phyloP scores from a whole-genome alignment of 805 yeast genomes.

The Crinitomyces ghanaensis region DNA sequence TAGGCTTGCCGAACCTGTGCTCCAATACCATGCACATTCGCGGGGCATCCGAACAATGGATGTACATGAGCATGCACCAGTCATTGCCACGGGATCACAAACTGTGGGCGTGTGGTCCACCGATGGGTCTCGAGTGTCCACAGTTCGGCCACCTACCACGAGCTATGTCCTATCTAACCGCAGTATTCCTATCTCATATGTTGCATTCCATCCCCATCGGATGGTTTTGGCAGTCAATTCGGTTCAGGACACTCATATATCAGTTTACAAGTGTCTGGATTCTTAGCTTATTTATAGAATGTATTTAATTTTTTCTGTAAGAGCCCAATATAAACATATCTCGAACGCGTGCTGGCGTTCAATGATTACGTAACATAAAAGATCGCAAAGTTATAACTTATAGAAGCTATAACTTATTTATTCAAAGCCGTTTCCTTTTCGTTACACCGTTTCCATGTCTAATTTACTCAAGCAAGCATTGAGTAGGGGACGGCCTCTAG shows the following conservation, averaged over 20 bases:
- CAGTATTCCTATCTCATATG: conserved; percentile 44
- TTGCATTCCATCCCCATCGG: conserved; percentile 84
- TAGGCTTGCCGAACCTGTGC: conserved; percentile 58
- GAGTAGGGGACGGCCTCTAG: no score
- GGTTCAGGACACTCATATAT: conserved; percentile 60
- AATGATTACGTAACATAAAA: background rate
- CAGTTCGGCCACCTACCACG: conserved; percentile 36
- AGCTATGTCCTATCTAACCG: conserved; percentile 25
- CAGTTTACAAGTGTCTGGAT: conserved; percentile 8
- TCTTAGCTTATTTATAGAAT: background rate
- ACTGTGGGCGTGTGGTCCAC: conserved; percentile 76
- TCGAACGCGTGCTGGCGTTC: conserved; percentile 1
- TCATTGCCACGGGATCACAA: conserved; percentile 79
- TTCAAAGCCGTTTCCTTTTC: no score
- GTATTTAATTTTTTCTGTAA: background rate
- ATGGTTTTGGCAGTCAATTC: conserved; percentile 86
- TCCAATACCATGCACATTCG: conserved; percentile 45
- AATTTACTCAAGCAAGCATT: no score
- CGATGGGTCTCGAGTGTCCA: conserved; percentile 59
- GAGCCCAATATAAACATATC: background rate
- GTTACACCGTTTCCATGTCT: no score
- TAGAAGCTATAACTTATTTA: no score
- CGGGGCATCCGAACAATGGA: conserved; percentile 52
- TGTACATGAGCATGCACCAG: conserved; percentile 94
- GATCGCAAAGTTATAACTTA: no score